Percentiles rank a stretch among this genome's conserved stretches.
Conservation (phyloP, 2,329 filamentous ascomycete genomes). For the Neopestalotiopsis clavispora region DNA sequence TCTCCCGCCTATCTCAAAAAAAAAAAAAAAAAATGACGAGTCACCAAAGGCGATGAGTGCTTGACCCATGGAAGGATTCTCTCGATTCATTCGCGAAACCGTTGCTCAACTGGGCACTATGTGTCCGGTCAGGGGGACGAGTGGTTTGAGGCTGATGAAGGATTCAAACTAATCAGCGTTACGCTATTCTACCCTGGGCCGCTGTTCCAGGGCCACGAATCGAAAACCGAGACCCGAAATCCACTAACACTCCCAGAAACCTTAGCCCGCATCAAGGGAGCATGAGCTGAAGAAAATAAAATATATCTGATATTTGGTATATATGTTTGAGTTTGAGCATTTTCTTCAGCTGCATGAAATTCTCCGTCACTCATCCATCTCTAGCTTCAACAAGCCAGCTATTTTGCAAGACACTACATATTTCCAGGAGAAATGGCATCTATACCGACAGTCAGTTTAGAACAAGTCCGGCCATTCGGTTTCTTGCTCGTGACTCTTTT, state of each 20-base stretch:
- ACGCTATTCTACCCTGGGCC: not conserved
- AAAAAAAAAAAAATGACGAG: too few relatives aligned
- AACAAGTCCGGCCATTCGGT: not conserved
- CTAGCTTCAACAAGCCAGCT: not conserved
- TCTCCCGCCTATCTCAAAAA: too few relatives aligned
- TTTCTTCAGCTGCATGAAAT: not conserved
- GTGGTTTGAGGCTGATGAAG: not conserved
- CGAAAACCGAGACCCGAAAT: not conserved
- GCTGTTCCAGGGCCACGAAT: not conserved
- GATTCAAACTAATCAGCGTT: not conserved
- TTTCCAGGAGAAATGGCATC: not conserved
- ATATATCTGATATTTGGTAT: not conserved
- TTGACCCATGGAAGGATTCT: too few relatives aligned
- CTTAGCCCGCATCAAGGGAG: not conserved
- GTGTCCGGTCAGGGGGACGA: not conserved
- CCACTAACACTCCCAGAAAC: not conserved
- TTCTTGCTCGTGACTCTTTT: slow-evolving; percentile 5
- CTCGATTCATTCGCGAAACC: too few relatives aligned
- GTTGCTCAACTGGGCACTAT: not conserved
- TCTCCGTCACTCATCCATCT: not conserved
- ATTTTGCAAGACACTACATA: not conserved
- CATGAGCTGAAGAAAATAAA: not conserved
- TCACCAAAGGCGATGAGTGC: too few relatives aligned
- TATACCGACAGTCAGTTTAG: not conserved
- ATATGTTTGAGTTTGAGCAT: not conserved